Evolutionary conservation across 768 basidiomycete species (phyloP).

Genomic region (Mycena latifolia): DNA sequence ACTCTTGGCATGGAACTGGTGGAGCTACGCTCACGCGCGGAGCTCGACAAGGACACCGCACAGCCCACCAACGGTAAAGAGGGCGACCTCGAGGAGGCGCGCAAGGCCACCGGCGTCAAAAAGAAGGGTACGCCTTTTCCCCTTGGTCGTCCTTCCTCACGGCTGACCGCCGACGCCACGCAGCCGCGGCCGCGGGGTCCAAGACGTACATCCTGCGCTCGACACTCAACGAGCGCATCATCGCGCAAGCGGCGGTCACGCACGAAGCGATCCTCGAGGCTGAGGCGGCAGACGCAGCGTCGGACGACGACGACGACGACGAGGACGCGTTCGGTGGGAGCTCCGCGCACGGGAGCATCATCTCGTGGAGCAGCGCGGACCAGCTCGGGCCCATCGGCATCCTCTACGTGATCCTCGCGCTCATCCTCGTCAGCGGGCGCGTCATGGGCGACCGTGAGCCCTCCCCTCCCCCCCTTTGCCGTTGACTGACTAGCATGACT

Average conservation of each 20-base stretch:
- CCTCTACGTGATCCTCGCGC: constrained; percentile 82
- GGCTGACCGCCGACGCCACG: not conserved
- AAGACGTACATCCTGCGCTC: constrained; percentile 91
- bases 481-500: constrained; percentile 4
- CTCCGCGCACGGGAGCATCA: constrained; percentile 68
- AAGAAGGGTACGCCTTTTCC: constrained; percentile 71
- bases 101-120: constrained; percentile 68
- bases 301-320: constrained; percentile 64
- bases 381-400: constrained; percentile 80
- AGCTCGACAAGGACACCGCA: constrained; percentile 58
- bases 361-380: constrained; percentile 79
- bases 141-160: too few species aligned
- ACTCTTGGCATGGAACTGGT: constrained; percentile 90
- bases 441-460: constrained; percentile 80
- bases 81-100: constrained; percentile 60
- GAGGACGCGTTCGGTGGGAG: constrained; percentile 58
- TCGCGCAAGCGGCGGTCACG: constrained; percentile 69
- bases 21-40: constrained; percentile 76
- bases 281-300: constrained; percentile 60
- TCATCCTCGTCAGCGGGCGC: constrained; percentile 87
- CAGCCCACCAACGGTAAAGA: constrained; percentile 49
- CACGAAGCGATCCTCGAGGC: constrained; percentile 67
- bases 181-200: constrained; percentile 69
- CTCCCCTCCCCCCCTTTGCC: constrained; percentile 5
- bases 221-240: constrained; percentile 68